Conservation (phyloP, 805 yeast species). For the Saccharomycopsis guyanensis region DNA sequence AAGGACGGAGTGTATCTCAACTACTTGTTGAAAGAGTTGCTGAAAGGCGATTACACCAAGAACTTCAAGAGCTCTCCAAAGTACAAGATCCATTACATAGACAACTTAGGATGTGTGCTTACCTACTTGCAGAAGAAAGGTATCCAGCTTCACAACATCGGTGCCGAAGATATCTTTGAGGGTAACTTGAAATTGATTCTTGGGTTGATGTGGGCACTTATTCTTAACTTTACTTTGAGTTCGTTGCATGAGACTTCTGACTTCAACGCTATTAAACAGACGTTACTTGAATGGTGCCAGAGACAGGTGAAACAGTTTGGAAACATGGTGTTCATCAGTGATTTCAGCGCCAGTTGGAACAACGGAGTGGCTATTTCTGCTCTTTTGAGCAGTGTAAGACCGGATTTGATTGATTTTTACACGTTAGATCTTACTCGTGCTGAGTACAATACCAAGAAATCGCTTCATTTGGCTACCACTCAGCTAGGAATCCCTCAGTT, state of each 20-base stretch:
- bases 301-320: constrained; percentile 23
- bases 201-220: constrained; percentile 44
- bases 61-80: constrained; percentile 28
- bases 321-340: constrained; percentile 27
- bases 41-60: constrained; percentile 18
- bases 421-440: constrained; percentile 21
- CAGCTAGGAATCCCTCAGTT: constrained; percentile 34
- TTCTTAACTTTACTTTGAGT: constrained; percentile 32
- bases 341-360: constrained; percentile 41
- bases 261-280: constrained; percentile 22
- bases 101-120: constrained; percentile 37
- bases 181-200: constrained; percentile 40
- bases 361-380: constrained; percentile 33
- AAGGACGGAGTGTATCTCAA: constrained; percentile 35
- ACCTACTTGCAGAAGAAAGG: constrained; percentile 33
- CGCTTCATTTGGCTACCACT: constrained; percentile 31
- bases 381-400: constrained; percentile 27
- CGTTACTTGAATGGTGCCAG: constrained; percentile 37
- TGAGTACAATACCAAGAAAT: constrained; percentile 24
- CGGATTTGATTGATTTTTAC: constrained; percentile 24
- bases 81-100: constrained; percentile 38
- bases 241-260: constrained; percentile 15
- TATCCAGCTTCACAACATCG: constrained; percentile 36
- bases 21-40: constrained; percentile 31
- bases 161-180: constrained; percentile 42